Percentiles rank a stretch among this genome's conserved stretches.
Evolutionary conservation across 371 early-diverging fungal species (phyloP).

Genomic region (Coemansia sp.): DNA sequence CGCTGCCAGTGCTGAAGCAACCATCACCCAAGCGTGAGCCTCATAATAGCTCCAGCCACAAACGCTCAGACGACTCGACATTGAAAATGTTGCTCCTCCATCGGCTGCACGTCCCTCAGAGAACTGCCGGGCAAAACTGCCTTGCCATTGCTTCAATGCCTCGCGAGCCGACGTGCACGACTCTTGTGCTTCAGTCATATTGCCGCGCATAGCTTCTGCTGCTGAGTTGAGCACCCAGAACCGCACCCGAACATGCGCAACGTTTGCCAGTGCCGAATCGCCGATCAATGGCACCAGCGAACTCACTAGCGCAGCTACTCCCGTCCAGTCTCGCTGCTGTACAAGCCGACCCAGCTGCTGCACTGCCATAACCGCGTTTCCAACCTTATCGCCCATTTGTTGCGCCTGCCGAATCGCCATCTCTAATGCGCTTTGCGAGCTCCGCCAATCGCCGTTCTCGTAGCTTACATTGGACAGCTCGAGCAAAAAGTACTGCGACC

Average conservation of each 20-base stretch:
- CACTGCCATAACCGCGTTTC: conserved; percentile 12
- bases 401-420: conserved; percentile 15
- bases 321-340: conserved; percentile 21
- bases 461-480: conserved; percentile 23
- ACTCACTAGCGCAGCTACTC: not conserved
- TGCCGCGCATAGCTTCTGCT: conserved; percentile 8
- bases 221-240: conserved; percentile 36
- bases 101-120: conserved; percentile 4
- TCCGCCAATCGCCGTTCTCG: conserved; percentile 9
- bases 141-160: conserved; percentile 39
- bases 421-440: conserved; percentile 13
- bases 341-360: conserved; percentile 30
- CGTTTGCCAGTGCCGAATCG: not conserved
- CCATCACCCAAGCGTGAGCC: conserved; percentile 47
- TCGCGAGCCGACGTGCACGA: conserved; percentile 28
- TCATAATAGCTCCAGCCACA: conserved; percentile 41
- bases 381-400: conserved; percentile 10
- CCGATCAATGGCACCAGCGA: not conserved
- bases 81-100: conserved; percentile 17
- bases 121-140: conserved; percentile 15
- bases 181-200: conserved; percentile 15
- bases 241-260: conserved; percentile 22
- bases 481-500: conserved; percentile 34
- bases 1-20: conserved; percentile 25
- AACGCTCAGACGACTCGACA: conserved; percentile 3